These are phyloP conservation scores for Thyridium curvatum DNA, from an alignment of 2,329 filamentous ascomycete genomes.

Conservation along the genomic window DNA sequence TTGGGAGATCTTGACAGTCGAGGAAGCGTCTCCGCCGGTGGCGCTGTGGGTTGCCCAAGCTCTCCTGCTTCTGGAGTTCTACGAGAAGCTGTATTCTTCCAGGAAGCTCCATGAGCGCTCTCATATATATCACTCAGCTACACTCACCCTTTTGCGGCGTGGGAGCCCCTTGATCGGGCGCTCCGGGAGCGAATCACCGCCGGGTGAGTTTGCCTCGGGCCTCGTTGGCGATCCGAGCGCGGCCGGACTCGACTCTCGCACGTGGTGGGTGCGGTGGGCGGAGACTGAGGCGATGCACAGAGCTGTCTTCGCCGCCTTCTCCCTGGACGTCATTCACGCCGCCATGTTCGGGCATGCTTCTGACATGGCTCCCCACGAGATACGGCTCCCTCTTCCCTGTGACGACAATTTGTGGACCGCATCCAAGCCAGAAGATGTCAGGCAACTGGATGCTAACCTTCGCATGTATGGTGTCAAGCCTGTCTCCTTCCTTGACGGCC, in stretches of 20 bases:
- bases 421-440: conserved; percentile 68
- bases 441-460: conserved; percentile 68
- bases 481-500: conserved; percentile 74
- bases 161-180: conserved; percentile 81
- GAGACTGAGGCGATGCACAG: conserved; percentile 81
- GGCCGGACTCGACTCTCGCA: conserved; percentile 28
- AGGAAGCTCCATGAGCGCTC: conserved; percentile 80
- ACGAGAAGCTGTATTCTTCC: conserved; percentile 88
- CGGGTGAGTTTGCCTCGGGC: too few relatives aligned
- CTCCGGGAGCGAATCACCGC: conserved; percentile 63
- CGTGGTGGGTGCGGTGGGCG: conserved; percentile 83
- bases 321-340: conserved; percentile 82
- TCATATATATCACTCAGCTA: conserved; percentile 84
- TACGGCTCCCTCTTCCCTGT: conserved; percentile 78
- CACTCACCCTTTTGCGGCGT: conserved; percentile 75
- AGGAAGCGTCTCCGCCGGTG: conserved; percentile 76
- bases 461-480: conserved; percentile 74
- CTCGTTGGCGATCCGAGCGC: too few relatives aligned
- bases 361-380: conserved; percentile 86
- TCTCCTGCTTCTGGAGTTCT: conserved; percentile 75
- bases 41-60: conserved; percentile 87
- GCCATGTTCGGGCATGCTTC: conserved; percentile 89
- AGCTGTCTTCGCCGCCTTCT: conserved; percentile 83
- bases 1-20: conserved; percentile 78
- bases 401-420: conserved; percentile 85